Base-by-base conservation (phyloP, 2,329 filamentous ascomycete species). In the Aspergillus glaucus region DNA sequence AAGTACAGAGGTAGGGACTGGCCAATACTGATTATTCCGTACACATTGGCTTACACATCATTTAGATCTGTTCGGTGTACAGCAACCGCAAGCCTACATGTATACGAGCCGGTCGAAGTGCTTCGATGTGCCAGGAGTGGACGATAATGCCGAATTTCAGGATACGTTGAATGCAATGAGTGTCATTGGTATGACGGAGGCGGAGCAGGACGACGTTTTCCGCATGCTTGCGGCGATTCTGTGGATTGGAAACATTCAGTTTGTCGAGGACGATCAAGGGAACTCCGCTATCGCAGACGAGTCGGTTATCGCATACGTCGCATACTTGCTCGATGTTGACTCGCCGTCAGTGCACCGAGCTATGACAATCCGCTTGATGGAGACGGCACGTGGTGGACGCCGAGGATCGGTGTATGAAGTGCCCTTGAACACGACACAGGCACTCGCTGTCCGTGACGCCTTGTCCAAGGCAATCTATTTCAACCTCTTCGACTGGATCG, bases 401-500 rank as follows among this genome's bases (percentile, higher is more conserved):
- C 72, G 83, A 70, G 83, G 83, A 3, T 86, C 82, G 2, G 72
- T 85, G 2, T 86, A 86, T 59, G 82, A 86, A 55, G 82, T 85
- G 3, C 92, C 91, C 0, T 78, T 95, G 55, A 97, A 98, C 69
- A 82, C 84, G 2, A 80, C 90, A 1, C 93, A 97, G 70, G 93
- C 93, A 22, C 78, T 77, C 36, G 83, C 93, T 26, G 94, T 94
- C 6, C 82, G 91, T 57, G 93, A 98, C 72, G 93, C 91, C 9
- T 75, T 98, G 45, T 82, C 92, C 52, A 97, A 93, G 76, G 91
- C 85, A n/a, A 90, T 98, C 50, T 98, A 98, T 72, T 87, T 87
- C 77, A 96, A 96, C 65, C 80, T 98, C 47, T 98, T 98, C 61
- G 92, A 98, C 70, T 98, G 93, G 93, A 97, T 98, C 56, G 91